phyloP scores from a whole-genome alignment of 1,284 basidiomycete species.

The Fomes fomentarius region DNA sequence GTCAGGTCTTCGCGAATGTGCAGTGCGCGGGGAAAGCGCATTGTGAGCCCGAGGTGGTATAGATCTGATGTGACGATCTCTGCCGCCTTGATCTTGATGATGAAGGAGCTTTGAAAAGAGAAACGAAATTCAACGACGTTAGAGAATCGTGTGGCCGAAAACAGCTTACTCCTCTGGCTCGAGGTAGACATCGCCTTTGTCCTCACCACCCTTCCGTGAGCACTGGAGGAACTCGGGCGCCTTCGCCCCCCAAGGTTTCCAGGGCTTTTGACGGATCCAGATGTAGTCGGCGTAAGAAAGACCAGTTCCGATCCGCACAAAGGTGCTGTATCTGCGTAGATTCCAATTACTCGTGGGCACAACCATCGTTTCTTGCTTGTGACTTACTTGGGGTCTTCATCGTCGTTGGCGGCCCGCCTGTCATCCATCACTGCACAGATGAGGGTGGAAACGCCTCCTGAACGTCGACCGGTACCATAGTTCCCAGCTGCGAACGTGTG shows the following conservation, averaged over 20 bases:
- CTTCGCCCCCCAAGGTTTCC: conserved; percentile 74
- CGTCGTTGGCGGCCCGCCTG: conserved; percentile 49
- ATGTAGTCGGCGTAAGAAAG: conserved; percentile 84
- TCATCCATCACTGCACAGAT: conserved; percentile 81
- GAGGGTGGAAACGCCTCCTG: conserved; percentile 80
- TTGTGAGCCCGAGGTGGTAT: conserved; percentile 75
- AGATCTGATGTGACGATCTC: conserved; percentile 81
- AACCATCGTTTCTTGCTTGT: not conserved
- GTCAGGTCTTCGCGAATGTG: conserved; percentile 75
- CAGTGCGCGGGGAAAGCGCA: conserved; percentile 89
- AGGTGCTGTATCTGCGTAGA: conserved; percentile 67
- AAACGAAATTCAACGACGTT: not conserved
- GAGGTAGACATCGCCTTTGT: conserved; percentile 82
- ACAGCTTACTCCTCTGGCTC: conserved; percentile 71
- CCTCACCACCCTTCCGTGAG: conserved; percentile 62
- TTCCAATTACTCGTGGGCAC: not conserved
- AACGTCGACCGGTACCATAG: conserved; percentile 73
- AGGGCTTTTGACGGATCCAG: conserved; percentile 76
- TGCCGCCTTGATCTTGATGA: conserved; percentile 88
- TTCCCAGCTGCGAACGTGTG: conserved; percentile 56
- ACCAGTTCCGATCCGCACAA: conserved; percentile 88
- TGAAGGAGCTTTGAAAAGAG: conserved; percentile 66
- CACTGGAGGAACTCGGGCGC: conserved; percentile 65
- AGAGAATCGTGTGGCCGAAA: not conserved
- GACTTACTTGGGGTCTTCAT: conserved; percentile 65